phyloP scores from a whole-genome alignment of 225 moss, liverwort and hornwort species.

The Bryoerythrophyllum caledonicum region DNA sequence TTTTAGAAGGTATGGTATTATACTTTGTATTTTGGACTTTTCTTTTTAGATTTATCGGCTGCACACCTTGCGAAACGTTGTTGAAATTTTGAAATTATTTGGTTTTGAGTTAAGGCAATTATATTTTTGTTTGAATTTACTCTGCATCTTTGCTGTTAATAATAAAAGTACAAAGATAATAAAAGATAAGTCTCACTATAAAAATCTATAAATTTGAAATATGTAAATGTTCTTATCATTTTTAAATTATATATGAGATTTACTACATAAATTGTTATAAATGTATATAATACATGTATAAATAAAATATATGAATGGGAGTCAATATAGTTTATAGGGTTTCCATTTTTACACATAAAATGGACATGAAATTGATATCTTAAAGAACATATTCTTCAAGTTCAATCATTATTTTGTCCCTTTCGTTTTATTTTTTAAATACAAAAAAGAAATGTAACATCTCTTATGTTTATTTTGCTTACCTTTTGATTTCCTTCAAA shows the following conservation, averaged over 20 bases:
- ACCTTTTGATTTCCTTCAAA: too few relatives aligned
- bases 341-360: not conserved
- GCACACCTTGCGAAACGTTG: constrained; percentile 47
- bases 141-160: constrained; percentile 19
- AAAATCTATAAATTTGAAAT: fast-evolving
- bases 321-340: too few relatives aligned
- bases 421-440: not conserved
- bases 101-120: constrained; percentile 8
- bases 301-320: not conserved
- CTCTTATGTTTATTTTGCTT: not conserved
- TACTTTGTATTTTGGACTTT: not conserved
- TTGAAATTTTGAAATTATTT: constrained; percentile 28
- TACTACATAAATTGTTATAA: fast-evolving
- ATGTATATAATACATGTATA: too few relatives aligned
- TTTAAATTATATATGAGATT: too few relatives aligned
- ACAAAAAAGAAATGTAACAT: not conserved
- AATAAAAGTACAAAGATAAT: not conserved
- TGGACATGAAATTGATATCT: not conserved
- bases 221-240: too few relatives aligned
- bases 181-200: not conserved
- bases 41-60: constrained; percentile 29
- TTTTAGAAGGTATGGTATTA: not conserved
- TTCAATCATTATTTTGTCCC: not conserved
- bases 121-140: not conserved
- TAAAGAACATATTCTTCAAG: not conserved